These are phyloP conservation scores for Yamadazyma kanchanaburiensis DNA, from an alignment of 1,139 yeast genomes.

Conservation along the genomic window DNA sequence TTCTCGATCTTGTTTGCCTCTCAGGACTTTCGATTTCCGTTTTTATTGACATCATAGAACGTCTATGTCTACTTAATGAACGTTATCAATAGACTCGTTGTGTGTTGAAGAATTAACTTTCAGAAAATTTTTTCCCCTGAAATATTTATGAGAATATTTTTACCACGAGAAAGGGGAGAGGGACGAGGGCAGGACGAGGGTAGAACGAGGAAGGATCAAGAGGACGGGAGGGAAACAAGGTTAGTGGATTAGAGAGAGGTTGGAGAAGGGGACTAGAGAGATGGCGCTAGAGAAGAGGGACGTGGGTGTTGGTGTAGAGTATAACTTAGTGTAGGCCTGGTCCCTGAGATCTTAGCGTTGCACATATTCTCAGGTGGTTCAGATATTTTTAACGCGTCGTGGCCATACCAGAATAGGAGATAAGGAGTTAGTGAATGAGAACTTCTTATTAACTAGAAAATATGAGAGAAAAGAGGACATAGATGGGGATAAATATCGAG, in stretches of 20 bases:
- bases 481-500: no score
- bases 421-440: no score
- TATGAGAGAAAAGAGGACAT: no score
- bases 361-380: neutral
- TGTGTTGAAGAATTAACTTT: neutral
- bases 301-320: neutral
- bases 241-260: no score
- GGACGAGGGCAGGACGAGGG: neutral
- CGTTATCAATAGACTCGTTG: neutral
- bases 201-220: no score
- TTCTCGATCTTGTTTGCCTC: no score
- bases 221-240: no score
- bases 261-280: neutral
- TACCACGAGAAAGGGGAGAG: no score
- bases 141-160: constrained; percentile 6
- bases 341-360: neutral
- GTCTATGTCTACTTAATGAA: neutral
- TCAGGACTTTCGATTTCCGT: no score
- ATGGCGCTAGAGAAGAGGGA: neutral
- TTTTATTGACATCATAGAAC: no score
- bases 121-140: constrained; percentile 7
- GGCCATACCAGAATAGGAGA: no score
- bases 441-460: no score
- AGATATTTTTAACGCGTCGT: neutral
- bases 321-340: neutral